Base-by-base conservation (phyloP, 1,284 basidiomycete species). In the Neolentinus lepideus region DNA sequence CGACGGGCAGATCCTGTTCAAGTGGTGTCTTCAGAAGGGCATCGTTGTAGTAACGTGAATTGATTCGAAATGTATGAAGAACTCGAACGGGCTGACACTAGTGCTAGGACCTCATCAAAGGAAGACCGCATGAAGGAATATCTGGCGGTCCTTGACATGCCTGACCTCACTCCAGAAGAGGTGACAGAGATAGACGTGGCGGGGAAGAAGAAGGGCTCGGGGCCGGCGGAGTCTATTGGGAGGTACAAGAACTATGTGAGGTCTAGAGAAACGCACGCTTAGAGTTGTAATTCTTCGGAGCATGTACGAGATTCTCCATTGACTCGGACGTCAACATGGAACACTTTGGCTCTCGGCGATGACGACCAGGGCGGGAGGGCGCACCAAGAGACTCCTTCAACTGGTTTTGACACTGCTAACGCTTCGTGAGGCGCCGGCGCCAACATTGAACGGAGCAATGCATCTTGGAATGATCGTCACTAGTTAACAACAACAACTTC, bases 31-130 rank as follows among this genome's bases (percentile, higher is more conserved):
- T 12, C 56, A 62, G 52, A 68, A 70, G 56, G 66, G 63, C 2
- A 59, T 70, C 31, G 61, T 64, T 6, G 64, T 63, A 33, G 82
- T 94, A 53, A 90, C 88, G 84, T 90, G 68, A 66, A 81, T 73
- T n/a, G 2, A n/a, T n/a, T 27, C 48, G 31, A 3, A 29, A 25
- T 9, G 3, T 31, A 6, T 29, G 8, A 14, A 50, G 19, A 21
- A 21, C 4, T 26, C 10, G 6, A 12, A 24, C 14, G 24, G 9
- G 3, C 27, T 35, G 25, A 16, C 1, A 3, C 51, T 48, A 25
- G 47, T 27, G 9, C 22, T 35, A 14, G 46, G n/a, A 38, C 26
- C 56, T 56, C 33, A 16, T 26, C 52, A 22, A 29, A 54, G 50
- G n/a, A 54, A 61, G 43, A 58, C 53, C 52, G 22, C 35, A 47